These are phyloP conservation scores for Macrolepiota fuliginosa DNA, from an alignment of 768 basidiomycete species.

Conservation along the genomic window DNA sequence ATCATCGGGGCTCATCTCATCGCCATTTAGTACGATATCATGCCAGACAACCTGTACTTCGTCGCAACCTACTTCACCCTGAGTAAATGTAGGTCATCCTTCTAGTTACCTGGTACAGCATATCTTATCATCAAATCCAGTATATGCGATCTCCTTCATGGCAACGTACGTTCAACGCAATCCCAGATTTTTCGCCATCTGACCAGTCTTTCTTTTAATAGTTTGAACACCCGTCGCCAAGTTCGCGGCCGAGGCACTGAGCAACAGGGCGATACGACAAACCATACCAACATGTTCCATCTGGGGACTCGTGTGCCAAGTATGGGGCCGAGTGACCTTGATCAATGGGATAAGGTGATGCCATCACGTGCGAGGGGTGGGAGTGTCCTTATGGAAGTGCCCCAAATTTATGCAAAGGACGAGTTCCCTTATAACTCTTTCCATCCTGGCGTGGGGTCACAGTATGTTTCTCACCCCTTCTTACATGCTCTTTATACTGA, in stretches of 20 bases:
- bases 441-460: slow-evolving; percentile 8
- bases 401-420: slow-evolving; percentile 1
- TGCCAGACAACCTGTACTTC: slow-evolving; percentile 57
- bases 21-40: slow-evolving; percentile 49
- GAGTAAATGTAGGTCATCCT: slow-evolving; percentile 52
- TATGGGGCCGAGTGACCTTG: slow-evolving; percentile 33
- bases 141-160: slow-evolving; percentile 63
- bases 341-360: slow-evolving; percentile 32
- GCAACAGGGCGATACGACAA: slow-evolving; percentile 34
- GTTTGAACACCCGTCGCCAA: slow-evolving; percentile 58
- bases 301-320: slow-evolving; percentile 45
- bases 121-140: slow-evolving; percentile 25
- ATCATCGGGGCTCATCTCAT: slow-evolving; percentile 1
- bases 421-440: slow-evolving; percentile 13
- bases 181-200: background rate
- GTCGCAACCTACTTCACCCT: slow-evolving; percentile 61
- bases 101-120: background rate
- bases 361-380: slow-evolving; percentile 8
- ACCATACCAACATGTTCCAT: slow-evolving; percentile 50
- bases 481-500: background rate
- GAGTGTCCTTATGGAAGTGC: slow-evolving; percentile 4
- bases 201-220: slow-evolving; percentile 18
- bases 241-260: slow-evolving; percentile 58
- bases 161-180: slow-evolving; percentile 47
- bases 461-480: background rate